phyloP scores from a whole-genome alignment of 129 eudicot species.

The Glebionis coronaria region DNA sequence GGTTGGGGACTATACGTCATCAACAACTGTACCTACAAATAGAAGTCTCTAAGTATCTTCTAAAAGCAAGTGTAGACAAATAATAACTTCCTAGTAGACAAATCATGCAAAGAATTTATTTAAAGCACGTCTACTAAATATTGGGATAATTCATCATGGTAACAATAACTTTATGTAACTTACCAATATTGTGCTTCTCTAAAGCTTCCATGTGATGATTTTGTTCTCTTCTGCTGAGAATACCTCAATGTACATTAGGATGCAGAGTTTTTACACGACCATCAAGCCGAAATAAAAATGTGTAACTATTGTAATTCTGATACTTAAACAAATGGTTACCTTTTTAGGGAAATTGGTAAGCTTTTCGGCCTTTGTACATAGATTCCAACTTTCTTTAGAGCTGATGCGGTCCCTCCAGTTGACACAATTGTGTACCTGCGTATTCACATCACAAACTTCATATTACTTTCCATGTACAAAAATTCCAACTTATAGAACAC shows the following conservation, averaged over 20 bases:
- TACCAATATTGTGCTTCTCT: slow-evolving; percentile 72
- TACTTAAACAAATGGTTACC: slow-evolving; percentile 40
- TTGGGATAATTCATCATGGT: not conserved
- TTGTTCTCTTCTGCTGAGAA: slow-evolving; percentile 95
- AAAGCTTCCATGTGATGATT: slow-evolving; percentile 96
- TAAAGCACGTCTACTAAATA: not conserved
- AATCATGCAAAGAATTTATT: not conserved
- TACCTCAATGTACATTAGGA: slow-evolving; percentile 89
- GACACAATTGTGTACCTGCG: slow-evolving; percentile 84
- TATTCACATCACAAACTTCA: slow-evolving; percentile 8
- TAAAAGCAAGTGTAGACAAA: not conserved
- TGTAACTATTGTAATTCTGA: too few relatives aligned
- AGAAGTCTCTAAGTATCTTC: not conserved
- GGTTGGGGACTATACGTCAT: too few relatives aligned
- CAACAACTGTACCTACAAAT: slow-evolving; percentile 77
- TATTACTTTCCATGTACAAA: not conserved
- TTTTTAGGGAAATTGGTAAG: slow-evolving; percentile 91
- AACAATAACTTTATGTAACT: slow-evolving; percentile 23
- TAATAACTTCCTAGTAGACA: too few relatives aligned
- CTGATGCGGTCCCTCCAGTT: slow-evolving; percentile 97
- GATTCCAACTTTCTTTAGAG: slow-evolving; percentile 70
- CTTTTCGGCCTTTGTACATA: slow-evolving; percentile 88
- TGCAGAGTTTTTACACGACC: slow-evolving; percentile 99
- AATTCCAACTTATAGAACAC: not conserved
- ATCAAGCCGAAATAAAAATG: slow-evolving; percentile 77